These are phyloP conservation scores for Paramecium octaurelia DNA, from an alignment of 73 alveolate genomes.

Conservation along the genomic window DNA sequence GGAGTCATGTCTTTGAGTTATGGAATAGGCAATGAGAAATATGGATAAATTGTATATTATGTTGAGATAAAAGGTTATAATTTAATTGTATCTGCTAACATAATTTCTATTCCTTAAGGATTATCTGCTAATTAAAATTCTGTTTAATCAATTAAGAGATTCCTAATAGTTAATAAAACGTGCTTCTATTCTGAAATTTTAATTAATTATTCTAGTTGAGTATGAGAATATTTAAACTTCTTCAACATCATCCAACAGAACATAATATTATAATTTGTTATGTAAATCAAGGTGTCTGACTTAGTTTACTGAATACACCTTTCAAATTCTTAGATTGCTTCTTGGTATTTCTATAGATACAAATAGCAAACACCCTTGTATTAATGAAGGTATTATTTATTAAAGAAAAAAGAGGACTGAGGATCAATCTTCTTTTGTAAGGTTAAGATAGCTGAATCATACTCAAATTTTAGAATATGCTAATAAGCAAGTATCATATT, in stretches of 20 bases:
- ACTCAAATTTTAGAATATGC: background rate
- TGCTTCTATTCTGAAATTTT: conserved; percentile 9
- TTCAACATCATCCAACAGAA: conserved; percentile 27
- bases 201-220: background rate
- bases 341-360: background rate
- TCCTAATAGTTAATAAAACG: background rate
- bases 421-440: background rate
- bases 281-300: background rate
- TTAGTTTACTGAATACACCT: background rate
- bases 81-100: background rate
- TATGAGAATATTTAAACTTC: background rate
- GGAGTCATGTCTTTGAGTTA: background rate
- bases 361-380: background rate
- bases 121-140: background rate
- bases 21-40: conserved; percentile 37
- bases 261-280: background rate
- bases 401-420: background rate
- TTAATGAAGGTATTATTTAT: background rate
- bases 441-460: background rate
- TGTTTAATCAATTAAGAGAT: background rate
- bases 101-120: background rate
- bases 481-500: background rate
- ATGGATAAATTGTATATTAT: background rate
- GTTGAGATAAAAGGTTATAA: background rate
- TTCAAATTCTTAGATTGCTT: conserved; percentile 1